These are phyloP conservation scores for Nitzschia sp. DNA, from an alignment of 108 stramenopile species.

Conservation along the genomic window DNA sequence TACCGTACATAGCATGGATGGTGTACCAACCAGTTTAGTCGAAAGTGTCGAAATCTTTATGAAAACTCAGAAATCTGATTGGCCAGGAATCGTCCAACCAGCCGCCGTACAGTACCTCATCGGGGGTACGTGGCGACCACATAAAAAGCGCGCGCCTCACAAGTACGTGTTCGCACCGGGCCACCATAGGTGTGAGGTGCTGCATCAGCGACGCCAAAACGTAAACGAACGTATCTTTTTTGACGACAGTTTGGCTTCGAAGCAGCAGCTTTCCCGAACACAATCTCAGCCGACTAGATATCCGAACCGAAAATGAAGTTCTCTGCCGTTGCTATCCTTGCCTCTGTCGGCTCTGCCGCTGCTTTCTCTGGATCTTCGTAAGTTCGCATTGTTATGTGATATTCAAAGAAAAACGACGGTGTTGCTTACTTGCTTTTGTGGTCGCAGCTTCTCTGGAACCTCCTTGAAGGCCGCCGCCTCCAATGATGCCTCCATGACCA, in stretches of 20 bases:
- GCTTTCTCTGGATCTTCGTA: conserved; percentile 73
- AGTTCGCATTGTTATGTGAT: conserved; percentile 14
- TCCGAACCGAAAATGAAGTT: conserved; percentile 72
- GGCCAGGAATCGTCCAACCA: too few relatives aligned
- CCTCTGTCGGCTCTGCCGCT: conserved; percentile 74
- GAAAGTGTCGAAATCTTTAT: too few relatives aligned
- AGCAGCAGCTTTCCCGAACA: background rate
- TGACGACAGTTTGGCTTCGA: background rate
- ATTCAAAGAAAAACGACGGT: too few relatives aligned
- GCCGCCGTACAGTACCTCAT: too few relatives aligned
- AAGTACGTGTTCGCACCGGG: too few relatives aligned
- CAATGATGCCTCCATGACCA: conserved; percentile 81
- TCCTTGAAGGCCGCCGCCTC: conserved; percentile 67
- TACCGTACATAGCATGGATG: too few relatives aligned
- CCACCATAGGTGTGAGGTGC: too few relatives aligned
- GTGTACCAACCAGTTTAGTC: too few relatives aligned
- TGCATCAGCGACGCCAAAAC: background rate
- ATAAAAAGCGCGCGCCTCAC: too few relatives aligned
- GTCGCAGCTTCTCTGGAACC: conserved; percentile 81
- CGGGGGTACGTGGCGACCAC: too few relatives aligned
- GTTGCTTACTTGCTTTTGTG: too few relatives aligned
- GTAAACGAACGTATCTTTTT: background rate
- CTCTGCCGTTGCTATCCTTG: conserved; percentile 67
- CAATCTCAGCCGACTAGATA: background rate
- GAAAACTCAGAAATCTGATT: too few relatives aligned